Percentiles rank a stretch among this genome's conserved stretches.
phyloP scores from a whole-genome alignment of 2,329 filamentous ascomycete genomes.

The Sporothrix curviconia region DNA sequence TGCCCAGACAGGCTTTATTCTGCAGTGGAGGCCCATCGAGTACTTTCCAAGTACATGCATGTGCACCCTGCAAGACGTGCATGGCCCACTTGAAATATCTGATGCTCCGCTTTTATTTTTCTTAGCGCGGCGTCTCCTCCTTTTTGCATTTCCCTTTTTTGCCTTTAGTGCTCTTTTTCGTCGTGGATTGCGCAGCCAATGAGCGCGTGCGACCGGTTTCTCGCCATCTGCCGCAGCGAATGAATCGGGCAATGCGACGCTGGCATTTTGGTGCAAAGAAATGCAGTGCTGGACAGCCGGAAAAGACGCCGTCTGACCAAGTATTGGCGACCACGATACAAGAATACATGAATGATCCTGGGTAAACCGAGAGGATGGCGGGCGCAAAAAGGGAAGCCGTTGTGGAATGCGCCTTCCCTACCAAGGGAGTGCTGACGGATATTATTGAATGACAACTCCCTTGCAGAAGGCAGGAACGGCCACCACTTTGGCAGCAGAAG shows the following conservation, averaged over 20 bases:
- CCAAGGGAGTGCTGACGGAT: background rate
- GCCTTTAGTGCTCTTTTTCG: background rate
- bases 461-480: too few relatives aligned
- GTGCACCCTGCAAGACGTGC: background rate
- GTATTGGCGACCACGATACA: too few relatives aligned
- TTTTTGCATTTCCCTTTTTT: conserved; percentile 2
- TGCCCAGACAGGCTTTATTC: too few relatives aligned
- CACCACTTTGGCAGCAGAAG: too few relatives aligned
- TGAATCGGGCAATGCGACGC: too few relatives aligned
- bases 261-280: background rate
- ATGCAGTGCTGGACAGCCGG: too few relatives aligned
- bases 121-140: conserved; percentile 1
- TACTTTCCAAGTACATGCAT: too few relatives aligned
- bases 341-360: too few relatives aligned
- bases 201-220: background rate
- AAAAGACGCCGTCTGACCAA: too few relatives aligned
- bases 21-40: too few relatives aligned
- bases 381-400: background rate
- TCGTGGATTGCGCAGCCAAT: conserved; percentile 1
- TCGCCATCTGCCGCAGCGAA: background rate
- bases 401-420: background rate
- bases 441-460: too few relatives aligned
- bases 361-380: background rate
- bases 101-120: background rate
- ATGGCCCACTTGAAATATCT: background rate